Conservation (phyloP, 2,329 filamentous ascomycete genomes). For the Hirsutella rhossiliensis region DNA sequence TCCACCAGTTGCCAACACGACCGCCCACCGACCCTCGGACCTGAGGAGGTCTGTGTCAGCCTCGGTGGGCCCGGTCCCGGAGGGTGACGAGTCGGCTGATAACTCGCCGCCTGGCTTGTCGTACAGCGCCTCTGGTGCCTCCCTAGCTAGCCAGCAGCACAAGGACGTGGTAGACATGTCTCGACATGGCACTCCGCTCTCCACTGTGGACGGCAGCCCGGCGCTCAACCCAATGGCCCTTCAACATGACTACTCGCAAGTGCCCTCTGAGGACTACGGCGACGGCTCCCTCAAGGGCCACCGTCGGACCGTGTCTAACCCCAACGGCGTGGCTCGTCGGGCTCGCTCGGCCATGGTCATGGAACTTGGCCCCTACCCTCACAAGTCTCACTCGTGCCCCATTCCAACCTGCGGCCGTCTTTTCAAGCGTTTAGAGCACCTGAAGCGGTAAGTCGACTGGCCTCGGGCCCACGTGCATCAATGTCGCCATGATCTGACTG, state of each 20-base stretch:
- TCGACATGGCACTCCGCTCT: slow-evolving; percentile 80
- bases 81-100: slow-evolving; percentile 66
- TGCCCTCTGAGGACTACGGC: slow-evolving; percentile 50
- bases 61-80: slow-evolving; percentile 70
- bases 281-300: slow-evolving; percentile 34
- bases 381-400: slow-evolving; percentile 98
- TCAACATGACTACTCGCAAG: slow-evolving; percentile 57
- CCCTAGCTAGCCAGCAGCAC: slow-evolving; percentile 53
- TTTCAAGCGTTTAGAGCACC: slow-evolving; percentile 97
- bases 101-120: slow-evolving; percentile 70
- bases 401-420: slow-evolving; percentile 94
- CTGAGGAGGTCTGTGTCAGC: slow-evolving; percentile 81
- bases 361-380: slow-evolving; percentile 91
- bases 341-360: slow-evolving; percentile 92
- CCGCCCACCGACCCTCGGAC: slow-evolving; percentile 72
- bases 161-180: slow-evolving; percentile 76
- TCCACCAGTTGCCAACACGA: slow-evolving; percentile 49
- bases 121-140: slow-evolving; percentile 57
- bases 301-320: slow-evolving; percentile 57
- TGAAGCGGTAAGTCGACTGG: slow-evolving; percentile 72
- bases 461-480: slow-evolving; percentile 2
- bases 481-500: not conserved
- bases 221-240: slow-evolving; percentile 58
- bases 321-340: slow-evolving; percentile 69
- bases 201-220: slow-evolving; percentile 72